A percentile compares a stretch with the other conserved stretches of the same genome.
Evolutionary conservation across 257 asterid species (phyloP).

Genomic region (Solanum chiquidenum): DNA sequence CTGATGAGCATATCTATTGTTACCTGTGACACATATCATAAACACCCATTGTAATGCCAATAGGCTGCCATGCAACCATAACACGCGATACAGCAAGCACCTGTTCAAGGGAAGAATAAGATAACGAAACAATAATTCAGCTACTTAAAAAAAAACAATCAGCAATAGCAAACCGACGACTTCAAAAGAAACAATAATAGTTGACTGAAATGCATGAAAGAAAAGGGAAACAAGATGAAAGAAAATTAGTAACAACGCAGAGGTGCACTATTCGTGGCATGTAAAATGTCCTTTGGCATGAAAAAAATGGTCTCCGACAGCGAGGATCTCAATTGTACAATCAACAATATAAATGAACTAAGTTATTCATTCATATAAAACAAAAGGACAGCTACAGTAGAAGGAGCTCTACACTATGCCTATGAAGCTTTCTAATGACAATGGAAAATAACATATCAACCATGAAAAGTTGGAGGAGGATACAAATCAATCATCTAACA

Average conservation of each 20-base stretch:
- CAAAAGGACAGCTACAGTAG: not conserved
- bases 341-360: not conserved
- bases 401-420: not conserved
- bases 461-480: not conserved
- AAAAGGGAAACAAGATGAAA: not conserved
- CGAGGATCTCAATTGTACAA: not conserved
- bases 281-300: not conserved
- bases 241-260: not conserved
- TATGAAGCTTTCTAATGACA: not conserved
- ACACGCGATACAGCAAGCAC: constrained; percentile 96
- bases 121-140: not conserved
- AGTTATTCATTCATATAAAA: not conserved
- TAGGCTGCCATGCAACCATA: constrained; percentile 99
- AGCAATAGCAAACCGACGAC: not conserved
- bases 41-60: constrained; percentile 96
- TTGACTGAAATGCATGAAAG: not conserved
- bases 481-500: not conserved
- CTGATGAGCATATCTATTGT: not conserved
- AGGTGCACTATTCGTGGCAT: not conserved
- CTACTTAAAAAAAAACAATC: not conserved
- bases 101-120: constrained; percentile 25
- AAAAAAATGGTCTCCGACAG: not conserved
- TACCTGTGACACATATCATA: constrained; percentile 98
- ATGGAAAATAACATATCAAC: not conserved
- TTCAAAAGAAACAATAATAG: not conserved